These are phyloP conservation scores for Austropuccinia psidii DNA, from an alignment of 1,284 basidiomycete genomes.

Conservation along the genomic window DNA sequence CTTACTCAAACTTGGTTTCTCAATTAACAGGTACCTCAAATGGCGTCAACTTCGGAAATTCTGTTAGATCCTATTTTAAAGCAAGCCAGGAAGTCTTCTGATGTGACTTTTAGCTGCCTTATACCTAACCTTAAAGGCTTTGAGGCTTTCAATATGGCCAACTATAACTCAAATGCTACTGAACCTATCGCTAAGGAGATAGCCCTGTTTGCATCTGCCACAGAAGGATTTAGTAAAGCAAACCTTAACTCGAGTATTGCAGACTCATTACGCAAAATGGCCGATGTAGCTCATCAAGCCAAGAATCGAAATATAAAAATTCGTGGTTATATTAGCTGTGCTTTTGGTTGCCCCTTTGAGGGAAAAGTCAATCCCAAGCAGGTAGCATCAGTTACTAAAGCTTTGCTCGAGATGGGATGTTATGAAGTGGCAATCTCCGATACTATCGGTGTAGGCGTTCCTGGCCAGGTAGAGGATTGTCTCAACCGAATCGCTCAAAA, in stretches of 20 bases:
- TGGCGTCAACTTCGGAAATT: conserved; percentile 68
- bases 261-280: conserved; percentile 63
- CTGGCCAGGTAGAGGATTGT: conserved; percentile 60
- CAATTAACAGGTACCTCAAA: conserved; percentile 52
- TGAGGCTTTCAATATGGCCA: conserved; percentile 38
- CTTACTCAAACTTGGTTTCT: background rate
- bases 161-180: conserved; percentile 42
- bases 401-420: conserved; percentile 78
- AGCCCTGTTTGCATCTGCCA: conserved; percentile 79
- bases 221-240: conserved; percentile 70
- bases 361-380: conserved; percentile 62
- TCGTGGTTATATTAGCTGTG: conserved; percentile 71
- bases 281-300: conserved; percentile 60
- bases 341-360: conserved; percentile 71
- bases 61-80: conserved; percentile 75
- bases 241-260: conserved; percentile 73
- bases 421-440: conserved; percentile 89
- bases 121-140: conserved; percentile 37
- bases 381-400: conserved; percentile 65
- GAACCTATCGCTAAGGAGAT: conserved; percentile 65
- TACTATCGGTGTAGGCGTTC: conserved; percentile 80
- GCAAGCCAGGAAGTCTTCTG: conserved; percentile 71
- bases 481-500: conserved; percentile 60
- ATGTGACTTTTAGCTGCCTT: conserved; percentile 54
- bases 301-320: conserved; percentile 61